Evolutionary conservation across 495 filamentous ascomycete species (phyloP).

Genomic region (Penicillium arizonense): DNA sequence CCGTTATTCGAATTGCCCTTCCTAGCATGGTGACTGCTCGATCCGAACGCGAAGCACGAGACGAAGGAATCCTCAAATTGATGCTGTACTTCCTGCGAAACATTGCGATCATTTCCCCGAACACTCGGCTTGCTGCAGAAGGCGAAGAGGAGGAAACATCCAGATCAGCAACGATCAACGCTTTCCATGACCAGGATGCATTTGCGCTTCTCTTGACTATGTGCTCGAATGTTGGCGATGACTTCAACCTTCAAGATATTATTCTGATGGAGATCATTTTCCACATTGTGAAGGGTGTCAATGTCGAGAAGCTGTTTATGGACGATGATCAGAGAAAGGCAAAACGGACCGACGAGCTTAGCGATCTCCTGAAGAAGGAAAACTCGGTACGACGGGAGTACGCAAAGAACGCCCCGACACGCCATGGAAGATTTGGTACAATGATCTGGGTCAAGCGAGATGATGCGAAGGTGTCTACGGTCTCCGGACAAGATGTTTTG

Average conservation of each 20-base stretch:
- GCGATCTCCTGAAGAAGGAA: slow-evolving; percentile 72
- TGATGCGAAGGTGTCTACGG: slow-evolving; percentile 74
- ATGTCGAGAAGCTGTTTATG: slow-evolving; percentile 84
- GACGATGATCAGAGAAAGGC: slow-evolving; percentile 64
- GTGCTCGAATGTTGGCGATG: slow-evolving; percentile 85
- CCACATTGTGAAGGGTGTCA: slow-evolving; percentile 86
- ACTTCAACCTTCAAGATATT: slow-evolving; percentile 85
- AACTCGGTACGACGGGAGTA: slow-evolving; percentile 75
- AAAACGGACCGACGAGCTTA: slow-evolving; percentile 70
- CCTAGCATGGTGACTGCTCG: slow-evolving; percentile 81
- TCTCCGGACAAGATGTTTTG: slow-evolving; percentile 84
- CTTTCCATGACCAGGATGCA: slow-evolving; percentile 86
- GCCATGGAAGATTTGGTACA: slow-evolving; percentile 93
- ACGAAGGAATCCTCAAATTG: slow-evolving; percentile 92
- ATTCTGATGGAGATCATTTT: slow-evolving; percentile 87
- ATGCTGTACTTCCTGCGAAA: slow-evolving; percentile 88
- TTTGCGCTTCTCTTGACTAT: slow-evolving; percentile 81
- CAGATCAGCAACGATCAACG: slow-evolving; percentile 81
- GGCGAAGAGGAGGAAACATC: slow-evolving; percentile 87
- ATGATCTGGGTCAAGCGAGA: slow-evolving; percentile 96
- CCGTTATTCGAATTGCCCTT: slow-evolving; percentile 74
- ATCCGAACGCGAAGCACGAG: slow-evolving; percentile 71
- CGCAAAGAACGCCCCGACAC: slow-evolving; percentile 74
- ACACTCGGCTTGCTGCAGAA: slow-evolving; percentile 55
- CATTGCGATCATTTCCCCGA: slow-evolving; percentile 76